Evolutionary conservation across 2,329 filamentous ascomycete species (phyloP), one percentile per base, ranked within the genome.

Genomic region (Botrytis medusae): DNA sequence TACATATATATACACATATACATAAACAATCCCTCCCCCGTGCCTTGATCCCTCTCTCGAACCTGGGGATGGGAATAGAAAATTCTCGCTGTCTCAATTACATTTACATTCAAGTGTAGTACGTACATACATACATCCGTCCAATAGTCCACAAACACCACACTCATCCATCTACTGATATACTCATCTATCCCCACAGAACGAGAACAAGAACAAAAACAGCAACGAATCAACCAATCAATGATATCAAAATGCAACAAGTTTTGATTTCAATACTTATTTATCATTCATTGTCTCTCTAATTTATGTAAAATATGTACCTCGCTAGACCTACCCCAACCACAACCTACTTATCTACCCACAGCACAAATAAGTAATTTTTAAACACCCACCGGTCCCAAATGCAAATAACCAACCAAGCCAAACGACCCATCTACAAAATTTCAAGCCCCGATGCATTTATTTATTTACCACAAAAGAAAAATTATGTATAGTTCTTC

Each of bases 381-480:
- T 37, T 9, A 34, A 32, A n/a, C 48, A n/a, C n/a, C 51, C 51
- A 54, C 51, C n/a, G 14, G 29, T 34, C 29, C 42, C 29, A 57
- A 42, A 68, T 57, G 34, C 34, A 57, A 32, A 57, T 68, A 42
- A 68, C 65, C 65, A 42, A 57, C 37, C 48, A n/a, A n/a, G 48
- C 48, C 48, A 25, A 54, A 29, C 40, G 42, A 67, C 46, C 34
- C 65, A 57, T 69, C 37, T 69, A 69, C 65, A 69, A 32, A 54
- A 22, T 20, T 32, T 22, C 34, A 57, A 44, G 4, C 4, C 63
- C 65, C 51, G 20, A 57, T 32, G 48, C 34, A 16, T 42, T 57
- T 57, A 29, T 57, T 54, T 29, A 57, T 57, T 57, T 57, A 57
- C 51, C 34, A 59, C 37, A 25, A 57, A 44, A 54, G 48, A 42